phyloP scores from a whole-genome alignment of 371 early-diverging fungal species.

The Capillidium heterosporum region DNA sequence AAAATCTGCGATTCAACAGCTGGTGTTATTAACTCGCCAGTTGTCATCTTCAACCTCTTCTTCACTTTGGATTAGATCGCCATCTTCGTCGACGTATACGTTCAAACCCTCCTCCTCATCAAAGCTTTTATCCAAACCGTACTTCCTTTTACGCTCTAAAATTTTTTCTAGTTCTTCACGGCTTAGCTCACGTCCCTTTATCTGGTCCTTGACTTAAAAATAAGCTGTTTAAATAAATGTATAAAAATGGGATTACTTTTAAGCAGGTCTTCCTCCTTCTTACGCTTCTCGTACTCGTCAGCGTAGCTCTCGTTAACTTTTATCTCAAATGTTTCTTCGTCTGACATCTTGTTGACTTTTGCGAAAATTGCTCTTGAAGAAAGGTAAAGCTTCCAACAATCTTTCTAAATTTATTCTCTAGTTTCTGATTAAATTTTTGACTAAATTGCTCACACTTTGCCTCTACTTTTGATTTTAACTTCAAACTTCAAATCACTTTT shows the following conservation, averaged over 20 bases:
- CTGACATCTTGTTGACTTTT: not conserved
- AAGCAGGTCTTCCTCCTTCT: constrained; percentile 3
- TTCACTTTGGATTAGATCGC: constrained; percentile 19
- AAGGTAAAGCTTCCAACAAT: no score
- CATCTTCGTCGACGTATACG: constrained; percentile 16
- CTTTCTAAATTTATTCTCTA: no score
- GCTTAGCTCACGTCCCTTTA: not conserved
- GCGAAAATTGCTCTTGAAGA: no score
- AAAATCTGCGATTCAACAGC: constrained; percentile 82
- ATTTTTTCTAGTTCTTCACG: not conserved
- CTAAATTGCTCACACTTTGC: no score
- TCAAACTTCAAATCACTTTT: no score
- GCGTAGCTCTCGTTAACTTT: constrained; percentile 1
- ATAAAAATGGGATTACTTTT: not conserved
- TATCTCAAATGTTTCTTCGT: not conserved
- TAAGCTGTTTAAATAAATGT: not conserved
- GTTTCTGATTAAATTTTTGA: no score
- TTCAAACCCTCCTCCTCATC: constrained; percentile 1
- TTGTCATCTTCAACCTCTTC: constrained; percentile 77
- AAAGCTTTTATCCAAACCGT: not conserved
- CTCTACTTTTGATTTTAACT: no score
- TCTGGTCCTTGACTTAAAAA: not conserved
- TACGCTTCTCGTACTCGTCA: not conserved
- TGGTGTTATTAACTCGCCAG: constrained; percentile 67
- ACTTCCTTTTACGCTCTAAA: not conserved